These are phyloP conservation scores for Mycena kentingensis DNA, from an alignment of 768 basidiomycete genomes.

Conservation along the genomic window DNA sequence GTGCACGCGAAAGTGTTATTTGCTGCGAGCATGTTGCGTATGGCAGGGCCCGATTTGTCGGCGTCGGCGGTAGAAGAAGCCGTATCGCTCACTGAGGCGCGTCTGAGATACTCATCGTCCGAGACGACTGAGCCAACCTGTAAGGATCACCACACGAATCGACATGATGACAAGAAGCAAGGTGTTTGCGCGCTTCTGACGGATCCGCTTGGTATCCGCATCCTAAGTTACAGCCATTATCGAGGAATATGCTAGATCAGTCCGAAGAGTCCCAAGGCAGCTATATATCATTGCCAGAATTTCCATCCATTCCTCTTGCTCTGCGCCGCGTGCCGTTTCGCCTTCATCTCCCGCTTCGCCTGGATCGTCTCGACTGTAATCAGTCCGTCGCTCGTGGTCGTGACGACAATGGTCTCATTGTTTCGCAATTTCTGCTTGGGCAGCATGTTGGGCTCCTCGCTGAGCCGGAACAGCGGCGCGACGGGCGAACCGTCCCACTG, in stretches of 20 bases:
- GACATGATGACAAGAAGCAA: conserved; percentile 6
- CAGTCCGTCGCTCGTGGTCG: conserved; percentile 18
- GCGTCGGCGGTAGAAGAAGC: conserved; percentile 47
- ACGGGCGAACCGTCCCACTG: conserved; percentile 59
- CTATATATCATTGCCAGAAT: conserved; percentile 1
- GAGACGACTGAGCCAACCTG: conserved; percentile 15
- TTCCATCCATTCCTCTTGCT: neutral
- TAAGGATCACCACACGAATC: conserved; percentile 26
- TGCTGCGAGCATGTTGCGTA: conserved; percentile 49
- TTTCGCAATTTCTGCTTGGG: conserved; percentile 58
- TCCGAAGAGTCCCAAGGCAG: too few relatives aligned
- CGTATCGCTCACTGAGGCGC: conserved; percentile 69
- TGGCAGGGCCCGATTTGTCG: conserved; percentile 69
- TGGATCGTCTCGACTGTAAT: conserved; percentile 13
- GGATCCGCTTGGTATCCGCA: too few relatives aligned
- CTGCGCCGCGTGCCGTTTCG: neutral
- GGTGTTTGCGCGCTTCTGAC: too few relatives aligned
- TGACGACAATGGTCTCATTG: conserved; percentile 25
- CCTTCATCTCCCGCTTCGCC: neutral
- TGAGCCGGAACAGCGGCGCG: conserved; percentile 50
- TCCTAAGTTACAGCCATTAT: too few relatives aligned
- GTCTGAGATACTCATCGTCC: neutral
- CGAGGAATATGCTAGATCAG: too few relatives aligned
- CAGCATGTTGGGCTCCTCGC: conserved; percentile 65
- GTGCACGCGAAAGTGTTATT: conserved; percentile 38